Base-by-base conservation (phyloP, 1,284 basidiomycete genomes). In the Cronartium quercuum region DNA sequence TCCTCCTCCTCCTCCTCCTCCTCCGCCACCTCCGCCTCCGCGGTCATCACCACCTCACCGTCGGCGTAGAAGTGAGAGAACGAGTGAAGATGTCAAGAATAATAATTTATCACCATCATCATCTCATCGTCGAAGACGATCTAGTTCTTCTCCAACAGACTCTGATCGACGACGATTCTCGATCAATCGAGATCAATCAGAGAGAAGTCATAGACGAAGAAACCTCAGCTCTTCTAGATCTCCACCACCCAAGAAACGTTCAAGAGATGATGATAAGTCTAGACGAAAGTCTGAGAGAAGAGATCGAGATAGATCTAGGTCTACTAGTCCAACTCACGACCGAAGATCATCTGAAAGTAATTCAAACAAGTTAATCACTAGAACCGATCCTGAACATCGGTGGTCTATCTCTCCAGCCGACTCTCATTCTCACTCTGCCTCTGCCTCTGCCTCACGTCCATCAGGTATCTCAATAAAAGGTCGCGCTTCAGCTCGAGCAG, bases 381-480 rank as follows among this genome's bases (percentile, higher is more conserved):
- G 2, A 29, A 29, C 29, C 2, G 29, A 29, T 29, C 29, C 29
- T 29, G 29, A 29, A 29, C 29, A 29, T 29, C 29, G 29, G 29
- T 1, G 29, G 2, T 29, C 29, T 29, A 29, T 29, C 29, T 29
- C 29, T 29, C 29, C 29, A 29, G 29, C 29, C 29, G 29, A 29
- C 29, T 29, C 29, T 29, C 29, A 29, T 29, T 21, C 13, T 60
- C 13, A 60, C 24, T 18, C n/a, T 21, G 58, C n/a, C 24, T 18
- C 13, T 15, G 58, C 12, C 13, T 13, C 12, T 15, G 34, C n/a
- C 13, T 21, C 44, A 47, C 37, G 13, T 15, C 42, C 65, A 66
- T 13, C 15, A 34, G 66, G 51, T 12, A 68, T 68, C 12, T 68
- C 66, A 3, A 68, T 68, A 24, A 68, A 68, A 41, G 66, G 66